Conservation (phyloP, 208 protist genomes). For the Leishmania turanica region DNA sequence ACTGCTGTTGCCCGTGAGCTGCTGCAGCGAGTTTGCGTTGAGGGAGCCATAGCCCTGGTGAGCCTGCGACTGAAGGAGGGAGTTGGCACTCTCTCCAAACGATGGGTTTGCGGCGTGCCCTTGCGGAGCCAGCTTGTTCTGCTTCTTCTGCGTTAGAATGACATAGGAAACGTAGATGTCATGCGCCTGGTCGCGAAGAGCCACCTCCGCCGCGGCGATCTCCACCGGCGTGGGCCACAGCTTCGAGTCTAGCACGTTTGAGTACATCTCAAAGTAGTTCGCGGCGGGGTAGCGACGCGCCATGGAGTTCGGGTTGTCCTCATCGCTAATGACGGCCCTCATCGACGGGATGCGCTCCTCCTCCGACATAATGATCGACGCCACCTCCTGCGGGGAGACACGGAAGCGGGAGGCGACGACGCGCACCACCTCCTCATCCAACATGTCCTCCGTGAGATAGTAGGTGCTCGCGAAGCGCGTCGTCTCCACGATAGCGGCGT, state of each 20-base stretch:
- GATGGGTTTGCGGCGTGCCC: conserved; percentile 40
- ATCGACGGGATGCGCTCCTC: conserved; percentile 63
- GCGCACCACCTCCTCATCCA: conserved; percentile 67
- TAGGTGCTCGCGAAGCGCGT: conserved; percentile 56
- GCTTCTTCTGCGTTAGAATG: conserved; percentile 72
- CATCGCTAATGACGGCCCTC: conserved; percentile 38
- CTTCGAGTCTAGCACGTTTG: conserved; percentile 80
- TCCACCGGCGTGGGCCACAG: conserved; percentile 78
- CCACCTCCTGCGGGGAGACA: conserved; percentile 47
- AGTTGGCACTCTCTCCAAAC: conserved; percentile 48
- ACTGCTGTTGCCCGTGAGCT: conserved; percentile 55
- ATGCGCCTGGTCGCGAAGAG: conserved; percentile 68
- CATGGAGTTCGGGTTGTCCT: conserved; percentile 18
- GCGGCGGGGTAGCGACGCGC: conserved; percentile 60
- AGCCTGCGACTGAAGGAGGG: conserved; percentile 57
- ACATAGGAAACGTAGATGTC: conserved; percentile 80
- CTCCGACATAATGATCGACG: conserved; percentile 50
- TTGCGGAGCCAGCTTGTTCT: conserved; percentile 52
- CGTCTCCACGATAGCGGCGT: conserved; percentile 64
- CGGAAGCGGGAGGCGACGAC: conserved; percentile 63
- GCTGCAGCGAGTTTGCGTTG: conserved; percentile 82
- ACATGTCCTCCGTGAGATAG: conserved; percentile 32
- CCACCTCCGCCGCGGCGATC: conserved; percentile 68
- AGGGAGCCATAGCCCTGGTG: conserved; percentile 83
- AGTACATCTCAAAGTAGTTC: conserved; percentile 72